These are phyloP conservation scores for Didymosphaeria variabile DNA, from an alignment of 2,329 filamentous ascomycete genomes.

Conservation along the genomic window DNA sequence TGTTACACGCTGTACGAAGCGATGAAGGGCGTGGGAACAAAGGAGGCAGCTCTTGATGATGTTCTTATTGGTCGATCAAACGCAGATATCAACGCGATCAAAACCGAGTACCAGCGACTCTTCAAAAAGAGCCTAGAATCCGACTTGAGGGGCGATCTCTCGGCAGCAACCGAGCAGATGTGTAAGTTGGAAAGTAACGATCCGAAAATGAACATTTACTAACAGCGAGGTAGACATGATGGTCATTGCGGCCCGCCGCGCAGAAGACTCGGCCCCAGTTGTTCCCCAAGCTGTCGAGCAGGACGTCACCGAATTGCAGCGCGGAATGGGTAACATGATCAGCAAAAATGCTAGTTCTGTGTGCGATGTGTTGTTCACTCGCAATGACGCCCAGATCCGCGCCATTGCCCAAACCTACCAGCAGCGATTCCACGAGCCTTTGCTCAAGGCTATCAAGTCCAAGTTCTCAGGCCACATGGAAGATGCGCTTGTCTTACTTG, in stretches of 20 bases:
- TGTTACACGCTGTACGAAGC: slow-evolving; percentile 74
- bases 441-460: slow-evolving; percentile 78
- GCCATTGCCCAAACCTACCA: slow-evolving; percentile 81
- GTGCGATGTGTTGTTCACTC: slow-evolving; percentile 77
- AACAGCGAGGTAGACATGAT: slow-evolving; percentile 65
- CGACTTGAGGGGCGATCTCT: slow-evolving; percentile 80
- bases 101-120: slow-evolving; percentile 74
- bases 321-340: slow-evolving; percentile 69
- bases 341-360: slow-evolving; percentile 80
- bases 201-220: neutral
- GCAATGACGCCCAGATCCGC: slow-evolving; percentile 83
- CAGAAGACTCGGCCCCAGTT: slow-evolving; percentile 80
- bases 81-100: slow-evolving; percentile 88
- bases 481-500: slow-evolving; percentile 79
- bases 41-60: slow-evolving; percentile 86
- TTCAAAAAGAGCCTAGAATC: slow-evolving; percentile 73
- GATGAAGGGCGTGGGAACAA: slow-evolving; percentile 83
- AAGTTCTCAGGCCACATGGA: slow-evolving; percentile 95
- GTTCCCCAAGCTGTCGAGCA: slow-evolving; percentile 76
- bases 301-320: slow-evolving; percentile 80
- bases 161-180: slow-evolving; percentile 83
- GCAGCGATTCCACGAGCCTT: slow-evolving; percentile 72
- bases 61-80: slow-evolving; percentile 84
- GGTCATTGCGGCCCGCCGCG: slow-evolving; percentile 76
- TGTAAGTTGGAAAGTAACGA: slow-evolving; percentile 51